phyloP scores from a whole-genome alignment of 2,329 filamentous ascomycete genomes.

The Hypomyces perniciosus region DNA sequence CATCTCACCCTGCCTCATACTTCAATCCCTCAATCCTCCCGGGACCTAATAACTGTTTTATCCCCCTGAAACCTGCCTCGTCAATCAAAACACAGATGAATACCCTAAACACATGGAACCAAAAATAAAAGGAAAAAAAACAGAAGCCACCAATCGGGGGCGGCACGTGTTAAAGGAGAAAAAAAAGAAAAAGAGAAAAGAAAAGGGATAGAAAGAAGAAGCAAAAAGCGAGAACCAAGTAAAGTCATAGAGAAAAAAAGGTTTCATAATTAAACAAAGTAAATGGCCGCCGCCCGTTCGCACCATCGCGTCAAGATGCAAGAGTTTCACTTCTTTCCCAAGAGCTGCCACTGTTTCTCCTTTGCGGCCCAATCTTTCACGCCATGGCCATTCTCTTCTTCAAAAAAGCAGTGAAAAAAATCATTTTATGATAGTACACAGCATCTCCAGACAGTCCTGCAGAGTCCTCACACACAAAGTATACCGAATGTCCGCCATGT shows the following conservation, averaged over 20 bases:
- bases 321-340: conserved; percentile 16
- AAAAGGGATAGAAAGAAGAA: background rate
- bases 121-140: conserved; percentile 11
- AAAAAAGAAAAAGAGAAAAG: background rate
- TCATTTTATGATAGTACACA: conserved; percentile 26
- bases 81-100: background rate
- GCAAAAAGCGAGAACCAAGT: conserved; percentile 9
- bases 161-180: background rate
- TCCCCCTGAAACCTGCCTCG: conserved; percentile 5
- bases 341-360: conserved; percentile 15
- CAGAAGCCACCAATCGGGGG: conserved; percentile 1
- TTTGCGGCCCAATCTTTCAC: conserved; percentile 4
- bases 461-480: conserved; percentile 24
- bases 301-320: conserved; percentile 28
- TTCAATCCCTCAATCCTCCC: background rate
- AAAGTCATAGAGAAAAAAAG: conserved; percentile 22
- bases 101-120: background rate
- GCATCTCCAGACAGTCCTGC: conserved; percentile 25
- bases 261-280: conserved; percentile 49
- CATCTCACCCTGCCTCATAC: background rate
- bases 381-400: conserved; percentile 20
- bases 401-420: conserved; percentile 12
- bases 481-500: conserved; percentile 16
- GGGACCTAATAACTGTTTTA: background rate
- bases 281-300: conserved; percentile 38